These are phyloP conservation scores for Kwoniella botswanensis DNA, from an alignment of 768 basidiomycete genomes.

Conservation along the genomic window DNA sequence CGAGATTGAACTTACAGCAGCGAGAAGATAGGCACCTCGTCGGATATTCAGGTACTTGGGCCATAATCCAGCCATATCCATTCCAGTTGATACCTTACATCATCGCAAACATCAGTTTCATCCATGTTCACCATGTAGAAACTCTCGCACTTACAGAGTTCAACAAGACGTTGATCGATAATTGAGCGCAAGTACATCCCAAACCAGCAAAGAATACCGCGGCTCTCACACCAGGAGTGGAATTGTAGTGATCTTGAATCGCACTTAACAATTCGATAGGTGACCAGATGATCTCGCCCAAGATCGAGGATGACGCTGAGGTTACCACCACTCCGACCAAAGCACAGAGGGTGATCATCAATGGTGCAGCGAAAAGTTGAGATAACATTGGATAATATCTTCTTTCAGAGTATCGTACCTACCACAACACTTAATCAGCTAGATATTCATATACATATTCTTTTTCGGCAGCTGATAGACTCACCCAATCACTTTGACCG, in stretches of 20 bases:
- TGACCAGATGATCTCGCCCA: conserved; percentile 31
- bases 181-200: conserved; percentile 20
- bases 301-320: conserved; percentile 21
- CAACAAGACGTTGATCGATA: conserved; percentile 26
- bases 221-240: conserved; percentile 35
- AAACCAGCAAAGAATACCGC: conserved; percentile 38
- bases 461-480: neutral
- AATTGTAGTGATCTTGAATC: conserved; percentile 38
- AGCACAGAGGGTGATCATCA: conserved; percentile 29
- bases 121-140: too few relatives aligned
- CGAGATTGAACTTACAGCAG: conserved; percentile 19
- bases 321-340: conserved; percentile 47
- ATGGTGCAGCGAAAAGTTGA: conserved; percentile 35
- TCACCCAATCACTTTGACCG: conserved; percentile 38
- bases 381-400: conserved; percentile 16
- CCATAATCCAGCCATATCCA: conserved; percentile 30
- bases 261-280: conserved; percentile 27
- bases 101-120: too few relatives aligned
- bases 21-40: conserved; percentile 33
- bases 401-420: conserved; percentile 29
- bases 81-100: conserved; percentile 20
- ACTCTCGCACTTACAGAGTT: conserved; percentile 12
- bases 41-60: conserved; percentile 37
- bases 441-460: neutral
- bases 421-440: neutral